Conservation (phyloP, 2,329 filamentous ascomycete species). For the Pseudofabraea citricarpa region DNA sequence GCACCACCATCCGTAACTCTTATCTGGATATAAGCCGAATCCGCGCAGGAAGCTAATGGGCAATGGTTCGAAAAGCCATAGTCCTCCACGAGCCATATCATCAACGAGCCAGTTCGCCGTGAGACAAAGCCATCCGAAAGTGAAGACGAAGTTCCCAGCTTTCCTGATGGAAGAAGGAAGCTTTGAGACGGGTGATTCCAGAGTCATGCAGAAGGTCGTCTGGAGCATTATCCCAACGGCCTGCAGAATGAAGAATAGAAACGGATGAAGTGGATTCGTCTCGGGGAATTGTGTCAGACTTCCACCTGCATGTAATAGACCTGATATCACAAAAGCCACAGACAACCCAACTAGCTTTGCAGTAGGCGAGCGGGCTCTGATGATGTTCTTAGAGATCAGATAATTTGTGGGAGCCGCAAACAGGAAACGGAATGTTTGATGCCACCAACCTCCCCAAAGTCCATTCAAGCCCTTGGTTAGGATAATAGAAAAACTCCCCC, state of each 20-base stretch:
- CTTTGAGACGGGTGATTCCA: slow-evolving; percentile 29
- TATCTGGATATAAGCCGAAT: slow-evolving; percentile 56
- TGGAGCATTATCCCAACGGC: slow-evolving; percentile 62
- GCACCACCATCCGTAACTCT: slow-evolving; percentile 63
- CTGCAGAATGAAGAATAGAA: slow-evolving; percentile 70
- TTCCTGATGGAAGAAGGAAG: slow-evolving; percentile 44
- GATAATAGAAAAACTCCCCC: slow-evolving; percentile 48
- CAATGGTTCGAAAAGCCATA: slow-evolving; percentile 82
- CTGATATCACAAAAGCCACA: slow-evolving; percentile 62
- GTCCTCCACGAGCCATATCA: slow-evolving; percentile 67
- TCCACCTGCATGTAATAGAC: slow-evolving; percentile 65
- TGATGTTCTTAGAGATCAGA: slow-evolving; percentile 35
- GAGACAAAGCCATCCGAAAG: slow-evolving; percentile 61
- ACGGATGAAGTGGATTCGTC: slow-evolving; percentile 45
- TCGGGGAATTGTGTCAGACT: slow-evolving; percentile 60
- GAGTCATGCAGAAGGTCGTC: slow-evolving; percentile 29
- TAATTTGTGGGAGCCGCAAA: slow-evolving; percentile 57
- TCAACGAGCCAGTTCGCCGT: slow-evolving; percentile 66
- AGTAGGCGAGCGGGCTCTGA: slow-evolving; percentile 30
- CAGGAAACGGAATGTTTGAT: slow-evolving; percentile 77
- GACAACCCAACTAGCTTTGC: slow-evolving; percentile 31
- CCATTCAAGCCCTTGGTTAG: slow-evolving; percentile 69
- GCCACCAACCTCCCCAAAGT: slow-evolving; percentile 86
- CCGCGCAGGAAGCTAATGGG: slow-evolving; percentile 67
- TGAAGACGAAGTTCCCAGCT: slow-evolving; percentile 55